A percentile compares a stretch with the other conserved stretches of the same genome.
phyloP scores from a whole-genome alignment of 2,329 filamentous ascomycete species.

The Xylariaceae sp. region DNA sequence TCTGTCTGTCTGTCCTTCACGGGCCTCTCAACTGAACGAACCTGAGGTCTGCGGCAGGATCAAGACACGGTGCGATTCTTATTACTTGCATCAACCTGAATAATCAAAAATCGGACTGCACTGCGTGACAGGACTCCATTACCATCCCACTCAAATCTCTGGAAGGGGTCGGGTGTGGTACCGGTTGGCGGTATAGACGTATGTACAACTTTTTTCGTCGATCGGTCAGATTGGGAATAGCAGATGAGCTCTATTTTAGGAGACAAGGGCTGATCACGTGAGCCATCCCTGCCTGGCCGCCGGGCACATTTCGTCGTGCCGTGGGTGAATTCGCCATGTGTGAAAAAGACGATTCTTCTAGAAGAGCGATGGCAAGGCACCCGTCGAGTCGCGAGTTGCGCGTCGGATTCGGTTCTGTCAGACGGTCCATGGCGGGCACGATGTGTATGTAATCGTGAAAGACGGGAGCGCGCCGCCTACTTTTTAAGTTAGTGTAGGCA shows the following conservation, averaged over 20 bases:
- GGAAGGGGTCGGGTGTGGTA: slow-evolving; percentile 8
- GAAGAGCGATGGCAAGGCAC: no score
- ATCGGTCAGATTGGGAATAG: slow-evolving; percentile 16
- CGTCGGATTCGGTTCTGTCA: no score
- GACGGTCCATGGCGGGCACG: no score
- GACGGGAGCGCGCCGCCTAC: background rate
- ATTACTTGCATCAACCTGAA: slow-evolving; percentile 15
- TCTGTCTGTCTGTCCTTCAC: background rate
- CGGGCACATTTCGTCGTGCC: background rate
- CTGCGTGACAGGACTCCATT: slow-evolving; percentile 7
- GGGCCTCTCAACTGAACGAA: no score
- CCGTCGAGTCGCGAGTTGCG: no score
- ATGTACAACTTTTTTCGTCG: slow-evolving; percentile 13
- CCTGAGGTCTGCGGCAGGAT: background rate
- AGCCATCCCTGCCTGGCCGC: slow-evolving; percentile 11
- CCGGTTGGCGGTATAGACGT: slow-evolving; percentile 4
- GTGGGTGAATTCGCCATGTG: no score
- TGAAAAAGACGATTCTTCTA: no score
- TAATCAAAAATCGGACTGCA: slow-evolving; percentile 2
- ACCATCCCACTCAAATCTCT: slow-evolving; percentile 6
- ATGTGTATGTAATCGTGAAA: no score
- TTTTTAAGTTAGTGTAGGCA: background rate
- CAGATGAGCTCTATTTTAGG: slow-evolving; percentile 20
- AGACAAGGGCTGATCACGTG: slow-evolving; percentile 14
- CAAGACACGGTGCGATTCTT: slow-evolving; percentile 2